Evolutionary conservation across 495 filamentous ascomycete species (phyloP).

Genomic region (Polyplosphaeria fusca): DNA sequence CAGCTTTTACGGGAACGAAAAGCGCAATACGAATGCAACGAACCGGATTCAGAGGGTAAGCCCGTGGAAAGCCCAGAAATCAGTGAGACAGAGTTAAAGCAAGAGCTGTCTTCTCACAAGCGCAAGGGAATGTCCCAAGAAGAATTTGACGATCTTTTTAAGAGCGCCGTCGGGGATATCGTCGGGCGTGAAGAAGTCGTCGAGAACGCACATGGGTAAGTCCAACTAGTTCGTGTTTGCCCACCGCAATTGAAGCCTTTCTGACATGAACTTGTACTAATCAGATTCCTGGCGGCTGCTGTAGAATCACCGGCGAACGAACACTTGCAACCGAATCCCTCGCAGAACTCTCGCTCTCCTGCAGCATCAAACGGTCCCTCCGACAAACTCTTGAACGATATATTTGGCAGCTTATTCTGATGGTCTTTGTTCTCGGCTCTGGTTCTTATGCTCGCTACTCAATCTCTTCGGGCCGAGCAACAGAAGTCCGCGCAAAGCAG

Average conservation of each 20-base stretch:
- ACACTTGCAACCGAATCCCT: slow-evolving; percentile 73
- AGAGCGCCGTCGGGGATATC: slow-evolving; percentile 80
- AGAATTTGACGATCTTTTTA: slow-evolving; percentile 93
- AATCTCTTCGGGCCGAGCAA: slow-evolving; percentile 55
- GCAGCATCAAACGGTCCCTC: slow-evolving; percentile 83
- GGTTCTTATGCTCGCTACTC: slow-evolving; percentile 57
- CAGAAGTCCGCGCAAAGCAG: slow-evolving; percentile 67
- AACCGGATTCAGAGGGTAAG: slow-evolving; percentile 61
- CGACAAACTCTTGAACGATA: slow-evolving; percentile 88
- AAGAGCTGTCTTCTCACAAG: slow-evolving; percentile 66
- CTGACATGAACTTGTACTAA: slow-evolving; percentile 33
- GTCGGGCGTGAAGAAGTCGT: slow-evolving; percentile 76
- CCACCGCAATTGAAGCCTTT: slow-evolving; percentile 11
- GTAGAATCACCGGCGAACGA: slow-evolving; percentile 60
- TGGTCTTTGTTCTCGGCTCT: slow-evolving; percentile 53
- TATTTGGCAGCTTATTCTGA: slow-evolving; percentile 84
- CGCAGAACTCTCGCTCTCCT: slow-evolving; percentile 81
- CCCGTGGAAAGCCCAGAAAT: slow-evolving; percentile 60
- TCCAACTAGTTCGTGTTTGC: slow-evolving; percentile 24
- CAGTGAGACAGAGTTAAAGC: slow-evolving; percentile 71
- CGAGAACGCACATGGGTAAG: slow-evolving; percentile 73
- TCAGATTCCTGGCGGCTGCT: slow-evolving; percentile 48
- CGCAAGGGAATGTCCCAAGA: slow-evolving; percentile 74
- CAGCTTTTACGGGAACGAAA: slow-evolving; percentile 81
- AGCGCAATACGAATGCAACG: slow-evolving; percentile 87